phyloP scores from a whole-genome alignment of 305 asterid genomes.

The Fraxinus velutina region DNA sequence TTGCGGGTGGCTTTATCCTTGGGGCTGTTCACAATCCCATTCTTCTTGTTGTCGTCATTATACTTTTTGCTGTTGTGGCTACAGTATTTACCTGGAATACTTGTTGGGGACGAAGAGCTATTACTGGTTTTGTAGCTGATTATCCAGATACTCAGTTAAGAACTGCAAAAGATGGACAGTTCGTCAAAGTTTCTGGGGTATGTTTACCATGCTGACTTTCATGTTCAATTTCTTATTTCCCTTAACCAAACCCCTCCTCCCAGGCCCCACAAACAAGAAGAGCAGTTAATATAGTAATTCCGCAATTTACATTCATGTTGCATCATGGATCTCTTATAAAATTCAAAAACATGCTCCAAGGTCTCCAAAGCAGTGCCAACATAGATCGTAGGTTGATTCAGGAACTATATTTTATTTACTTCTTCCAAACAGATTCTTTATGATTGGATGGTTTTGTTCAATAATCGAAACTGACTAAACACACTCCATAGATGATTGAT shows the following conservation, averaged over 20 bases:
- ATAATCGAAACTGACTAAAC: not conserved
- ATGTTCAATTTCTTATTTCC: not conserved
- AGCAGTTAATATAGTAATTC: not conserved
- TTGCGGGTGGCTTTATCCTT: constrained; percentile 71
- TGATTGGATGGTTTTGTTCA: not conserved
- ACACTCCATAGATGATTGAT: not conserved
- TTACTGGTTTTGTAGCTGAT: constrained; percentile 51
- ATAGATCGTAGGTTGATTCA: not conserved
- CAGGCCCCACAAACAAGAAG: not conserved
- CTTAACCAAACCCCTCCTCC: not conserved
- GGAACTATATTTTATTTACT: not conserved
- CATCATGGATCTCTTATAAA: not conserved
- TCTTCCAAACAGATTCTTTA: not conserved
- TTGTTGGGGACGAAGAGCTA: constrained; percentile 71
- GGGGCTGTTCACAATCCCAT: constrained; percentile 72
- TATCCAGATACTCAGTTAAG: constrained; percentile 74
- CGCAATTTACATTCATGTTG: not conserved
- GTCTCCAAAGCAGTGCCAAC: not conserved
- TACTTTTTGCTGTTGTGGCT: constrained; percentile 57
- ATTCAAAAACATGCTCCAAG: not conserved
- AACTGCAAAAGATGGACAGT: constrained; percentile 71
- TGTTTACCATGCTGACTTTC: constrained; percentile 13
- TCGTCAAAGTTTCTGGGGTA: constrained; percentile 84
- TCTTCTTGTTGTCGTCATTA: constrained; percentile 60
- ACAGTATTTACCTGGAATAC: constrained; percentile 67